Evolutionary conservation across 139 green algal genomes (phyloP).

Genomic region (Tetradesmus obliquus): DNA sequence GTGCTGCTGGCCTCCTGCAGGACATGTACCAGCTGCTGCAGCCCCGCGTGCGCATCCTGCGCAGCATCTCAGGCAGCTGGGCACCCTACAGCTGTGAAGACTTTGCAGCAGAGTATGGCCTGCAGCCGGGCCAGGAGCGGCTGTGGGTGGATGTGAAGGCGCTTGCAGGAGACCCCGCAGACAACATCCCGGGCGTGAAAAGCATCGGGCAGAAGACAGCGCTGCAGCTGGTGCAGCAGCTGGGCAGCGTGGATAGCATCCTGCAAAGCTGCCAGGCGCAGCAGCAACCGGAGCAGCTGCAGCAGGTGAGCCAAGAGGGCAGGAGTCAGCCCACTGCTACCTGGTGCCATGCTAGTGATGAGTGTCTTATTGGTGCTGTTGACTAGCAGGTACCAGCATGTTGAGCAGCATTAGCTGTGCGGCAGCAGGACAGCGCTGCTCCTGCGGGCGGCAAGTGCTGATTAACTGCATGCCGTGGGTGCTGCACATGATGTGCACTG

Average conservation of each 20-base stretch:
- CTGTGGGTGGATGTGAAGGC: slow-evolving; percentile 72
- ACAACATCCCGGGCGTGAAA: slow-evolving; percentile 67
- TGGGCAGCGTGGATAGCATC: slow-evolving; percentile 27
- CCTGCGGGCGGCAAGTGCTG: not conserved
- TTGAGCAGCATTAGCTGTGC: too few relatives aligned
- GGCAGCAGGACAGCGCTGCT: not conserved
- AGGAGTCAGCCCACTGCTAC: not conserved
- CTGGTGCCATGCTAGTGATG: too few relatives aligned
- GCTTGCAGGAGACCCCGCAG: slow-evolving; percentile 65
- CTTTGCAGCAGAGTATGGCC: slow-evolving; percentile 52
- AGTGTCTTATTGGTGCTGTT: too few relatives aligned
- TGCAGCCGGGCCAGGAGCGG: not conserved
- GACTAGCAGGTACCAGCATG: too few relatives aligned
- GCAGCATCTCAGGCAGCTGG: slow-evolving; percentile 47
- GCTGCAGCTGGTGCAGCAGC: slow-evolving; percentile 32
- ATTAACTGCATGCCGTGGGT: not conserved
- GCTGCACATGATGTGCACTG: not conserved
- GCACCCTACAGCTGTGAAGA: slow-evolving; percentile 14
- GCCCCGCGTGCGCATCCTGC: slow-evolving; percentile 67
- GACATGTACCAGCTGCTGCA: slow-evolving; percentile 82
- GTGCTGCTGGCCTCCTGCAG: slow-evolving; percentile 29
- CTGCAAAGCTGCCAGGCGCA: not conserved
- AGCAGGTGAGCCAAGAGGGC: not conserved
- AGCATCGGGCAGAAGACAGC: slow-evolving; percentile 73
- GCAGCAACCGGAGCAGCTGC: not conserved